phyloP scores from a whole-genome alignment of 257 asterid genomes.

The Thymus quinquecostatus region DNA sequence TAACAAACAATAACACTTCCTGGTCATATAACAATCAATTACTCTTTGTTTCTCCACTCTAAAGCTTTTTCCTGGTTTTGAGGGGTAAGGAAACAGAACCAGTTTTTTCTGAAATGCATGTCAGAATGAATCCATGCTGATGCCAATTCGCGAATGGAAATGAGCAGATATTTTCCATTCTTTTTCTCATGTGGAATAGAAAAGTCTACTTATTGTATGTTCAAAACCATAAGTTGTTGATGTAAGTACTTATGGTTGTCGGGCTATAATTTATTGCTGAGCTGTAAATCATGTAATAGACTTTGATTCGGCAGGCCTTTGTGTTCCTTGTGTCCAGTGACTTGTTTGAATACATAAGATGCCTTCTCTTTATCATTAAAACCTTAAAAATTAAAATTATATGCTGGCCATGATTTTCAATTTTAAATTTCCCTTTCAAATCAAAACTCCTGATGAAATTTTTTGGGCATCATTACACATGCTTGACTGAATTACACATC shows the following conservation, averaged over 20 bases:
- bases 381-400: not conserved
- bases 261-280: not conserved
- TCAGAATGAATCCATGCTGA: slow-evolving; percentile 12
- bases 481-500: slow-evolving; percentile 16
- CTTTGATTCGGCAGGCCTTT: not conserved
- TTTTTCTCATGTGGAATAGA: not conserved
- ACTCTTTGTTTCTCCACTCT: not conserved
- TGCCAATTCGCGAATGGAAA: slow-evolving; percentile 4
- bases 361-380: not conserved
- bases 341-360: not conserved
- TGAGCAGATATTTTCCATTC: slow-evolving; percentile 1
- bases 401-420: not conserved
- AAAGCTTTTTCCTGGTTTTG: slow-evolving; percentile 4
- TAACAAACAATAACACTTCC: not conserved
- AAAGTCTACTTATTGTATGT: slow-evolving; percentile 6
- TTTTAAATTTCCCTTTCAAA: too few relatives aligned
- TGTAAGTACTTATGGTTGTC: slow-evolving; percentile 3
- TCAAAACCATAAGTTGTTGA: slow-evolving; percentile 3
- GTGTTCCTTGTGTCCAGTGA: not conserved
- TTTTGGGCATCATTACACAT: slow-evolving; percentile 11
- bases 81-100: not conserved
- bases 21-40: slow-evolving; percentile 9
- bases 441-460: not conserved
- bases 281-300: slow-evolving; percentile 15
- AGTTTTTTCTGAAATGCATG: not conserved